phyloP scores from a whole-genome alignment of 2,329 filamentous ascomycete genomes.

The Claviceps maximensis region DNA sequence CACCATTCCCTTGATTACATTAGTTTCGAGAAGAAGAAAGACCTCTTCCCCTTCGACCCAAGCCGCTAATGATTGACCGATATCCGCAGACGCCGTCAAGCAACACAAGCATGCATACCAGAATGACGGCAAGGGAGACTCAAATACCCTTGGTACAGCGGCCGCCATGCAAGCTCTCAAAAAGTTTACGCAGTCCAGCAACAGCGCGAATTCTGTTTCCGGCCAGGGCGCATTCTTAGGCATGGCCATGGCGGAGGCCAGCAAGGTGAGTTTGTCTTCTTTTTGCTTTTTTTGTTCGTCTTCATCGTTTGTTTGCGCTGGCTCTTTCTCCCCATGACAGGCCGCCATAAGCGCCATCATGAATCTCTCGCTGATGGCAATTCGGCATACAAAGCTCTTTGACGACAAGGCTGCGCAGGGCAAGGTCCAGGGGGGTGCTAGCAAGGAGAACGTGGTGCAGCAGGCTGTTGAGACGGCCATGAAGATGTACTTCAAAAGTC shows the following conservation, averaged over 20 bases:
- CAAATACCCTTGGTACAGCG: conserved; percentile 49
- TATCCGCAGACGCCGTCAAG: conserved; percentile 45
- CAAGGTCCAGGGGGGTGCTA: conserved; percentile 42
- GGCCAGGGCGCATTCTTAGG: conserved; percentile 72
- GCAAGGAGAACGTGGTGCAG: conserved; percentile 70
- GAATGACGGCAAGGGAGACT: conserved; percentile 31
- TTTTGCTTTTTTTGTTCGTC: background rate
- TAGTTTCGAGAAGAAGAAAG: too few species aligned
- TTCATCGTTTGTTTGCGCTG: background rate
- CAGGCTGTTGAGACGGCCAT: conserved; percentile 75
- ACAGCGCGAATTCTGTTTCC: conserved; percentile 30
- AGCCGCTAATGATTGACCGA: background rate
- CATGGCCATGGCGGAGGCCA: conserved; percentile 77
- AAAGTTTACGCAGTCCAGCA: conserved; percentile 53
- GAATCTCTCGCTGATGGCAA: background rate
- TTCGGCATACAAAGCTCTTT: conserved; percentile 34
- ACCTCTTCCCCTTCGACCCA: too few species aligned
- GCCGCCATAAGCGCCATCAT: too few species aligned
- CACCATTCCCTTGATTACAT: too few species aligned
- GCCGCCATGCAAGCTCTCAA: conserved; percentile 74
- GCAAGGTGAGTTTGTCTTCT: conserved; percentile 43
- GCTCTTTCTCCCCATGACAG: too few species aligned
- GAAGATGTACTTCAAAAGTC: conserved; percentile 81
- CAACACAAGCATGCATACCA: conserved; percentile 66
- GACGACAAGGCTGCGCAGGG: conserved; percentile 43